Base-by-base conservation (phyloP, 257 asterid genomes). In the Lantana camara region DNA sequence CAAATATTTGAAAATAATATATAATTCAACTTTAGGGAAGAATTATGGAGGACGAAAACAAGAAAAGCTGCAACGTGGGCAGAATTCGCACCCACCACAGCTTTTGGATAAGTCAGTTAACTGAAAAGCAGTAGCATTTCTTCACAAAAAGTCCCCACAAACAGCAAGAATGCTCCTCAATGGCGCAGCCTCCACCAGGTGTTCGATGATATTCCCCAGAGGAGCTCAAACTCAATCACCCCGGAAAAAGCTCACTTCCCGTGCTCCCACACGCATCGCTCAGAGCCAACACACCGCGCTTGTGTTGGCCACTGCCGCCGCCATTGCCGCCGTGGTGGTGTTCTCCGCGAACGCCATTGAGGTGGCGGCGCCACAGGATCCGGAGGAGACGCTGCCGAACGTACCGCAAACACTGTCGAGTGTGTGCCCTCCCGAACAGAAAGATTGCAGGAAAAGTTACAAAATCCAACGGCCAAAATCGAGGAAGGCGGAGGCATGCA, bases 391-490 rank as follows among this genome's bases (percentile, higher is more conserved):
- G 6, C 53, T 47, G 13, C 19, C 53, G 9, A 47, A 47, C 53
- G 7, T 47, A 47, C 53, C 53, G 6, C 53, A 47, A 11, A 7
- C 82, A 40, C 40, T 92, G 27, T 47, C 29, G 27, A 47, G 53
- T 19, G 53, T 17, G 4, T 47, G 53, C 57, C 41, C 47, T 15
- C 66, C 87, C 11, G 85, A 72, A 41, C 68, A 74, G 54, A 66
- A 74, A 32, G 82, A 87, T 56, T 87, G 97, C 72, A 79, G 53
- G 53, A 92, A 81, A 56, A 64, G 60, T 71, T 67, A 77, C 9
- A 85, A 84, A 63, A 89, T 92, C 56, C 96, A 92, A 72, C 70
- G 78, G 52, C 98, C 98, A 19, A 87, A 87, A 60, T 92, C 97
- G 24, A 82, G 69, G 50, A 85, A 89, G 73, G 98, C 98, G 0